Evolutionary conservation across 805 yeast genomes (phyloP).

Genomic region (Candida odintsovae): DNA sequence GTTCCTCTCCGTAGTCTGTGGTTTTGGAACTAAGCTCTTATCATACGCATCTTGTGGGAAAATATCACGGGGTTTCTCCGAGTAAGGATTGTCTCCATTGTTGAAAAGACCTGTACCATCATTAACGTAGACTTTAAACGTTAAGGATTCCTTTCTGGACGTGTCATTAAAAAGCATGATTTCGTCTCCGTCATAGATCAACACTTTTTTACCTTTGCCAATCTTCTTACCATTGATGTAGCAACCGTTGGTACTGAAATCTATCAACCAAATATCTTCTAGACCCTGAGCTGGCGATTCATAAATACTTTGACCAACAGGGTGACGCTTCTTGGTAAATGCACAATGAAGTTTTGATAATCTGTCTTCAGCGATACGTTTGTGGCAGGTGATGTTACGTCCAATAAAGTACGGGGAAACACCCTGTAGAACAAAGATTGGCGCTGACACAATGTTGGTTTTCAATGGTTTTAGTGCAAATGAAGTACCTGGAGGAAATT

Average conservation of each 20-base stretch:
- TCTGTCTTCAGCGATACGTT: conserved; percentile 61
- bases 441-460: conserved; percentile 38
- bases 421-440: conserved; percentile 61
- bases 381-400: conserved; percentile 56
- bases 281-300: conserved; percentile 71
- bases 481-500: conserved; percentile 53
- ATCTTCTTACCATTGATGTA: conserved; percentile 54
- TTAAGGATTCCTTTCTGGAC: conserved; percentile 43
- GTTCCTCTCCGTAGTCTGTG: neutral
- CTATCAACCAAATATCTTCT: conserved; percentile 76
- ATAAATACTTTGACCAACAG: conserved; percentile 46
- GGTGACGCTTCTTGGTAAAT: conserved; percentile 57
- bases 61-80: neutral
- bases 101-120: conserved; percentile 63
- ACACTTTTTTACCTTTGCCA: conserved; percentile 57
- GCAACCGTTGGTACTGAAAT: conserved; percentile 76
- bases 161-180: conserved; percentile 63
- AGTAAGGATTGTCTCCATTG: conserved; percentile 31
- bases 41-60: conserved; percentile 14
- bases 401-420: conserved; percentile 69
- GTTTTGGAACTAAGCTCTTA: conserved; percentile 6
- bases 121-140: conserved; percentile 45
- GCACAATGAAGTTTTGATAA: conserved; percentile 83
- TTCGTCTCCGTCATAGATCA: conserved; percentile 59
- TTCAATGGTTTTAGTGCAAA: conserved; percentile 50